Evolutionary conservation across 1,284 basidiomycete species (phyloP), one percentile per base, ranked within the genome.

Genomic region (Trametes versicolor): DNA sequence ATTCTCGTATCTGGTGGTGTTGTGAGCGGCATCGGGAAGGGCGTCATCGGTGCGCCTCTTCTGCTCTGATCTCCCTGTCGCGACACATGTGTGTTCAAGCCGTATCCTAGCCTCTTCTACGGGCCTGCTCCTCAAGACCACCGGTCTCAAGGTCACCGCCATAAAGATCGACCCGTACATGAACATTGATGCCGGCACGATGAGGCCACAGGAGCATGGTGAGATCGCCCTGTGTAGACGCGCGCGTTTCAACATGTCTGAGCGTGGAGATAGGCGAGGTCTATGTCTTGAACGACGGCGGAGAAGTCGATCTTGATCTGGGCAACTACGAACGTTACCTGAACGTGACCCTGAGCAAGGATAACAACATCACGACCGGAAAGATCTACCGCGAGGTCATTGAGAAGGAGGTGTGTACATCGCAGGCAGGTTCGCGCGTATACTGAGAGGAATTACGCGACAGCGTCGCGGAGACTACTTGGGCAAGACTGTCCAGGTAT

Each of bases 81-180:
- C 15, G 15, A 50, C 13, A 51, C 25, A 45, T 70, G 61, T 36
- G 60, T 69, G 71, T 77, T 76, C 67, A 75, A 73, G 60, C 56
- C 29, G 39, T 32, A 53, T 63, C 71, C 62, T 67, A 96, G 97
- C 97, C 73, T 99, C 97, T 48, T 99, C 97, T 66, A 99, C 98
- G 19, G 97, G 97, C 69, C 85, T 99, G 58, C 86, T 99, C 60
- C 86, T 99, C 78, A 99, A 99, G 84, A 99, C 95, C 54, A 90
- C 92, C 37, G 97, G 97, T 51, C 85, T 98, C 70, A 97, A 96
- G 80, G 97, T 99, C 74, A 99, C 98, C 2, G 94, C 98, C 29
- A 99, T 99, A 85, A 99, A 99, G 83, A 99, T 99, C 73, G 97
- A 99, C 79, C 97, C 97, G 25, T 99, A 99, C 78, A 99, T 99